Percentiles rank a stretch among this genome's conserved stretches.
Conservation (phyloP, 805 yeast genomes). For the Tetrapisispora fleetii region DNA sequence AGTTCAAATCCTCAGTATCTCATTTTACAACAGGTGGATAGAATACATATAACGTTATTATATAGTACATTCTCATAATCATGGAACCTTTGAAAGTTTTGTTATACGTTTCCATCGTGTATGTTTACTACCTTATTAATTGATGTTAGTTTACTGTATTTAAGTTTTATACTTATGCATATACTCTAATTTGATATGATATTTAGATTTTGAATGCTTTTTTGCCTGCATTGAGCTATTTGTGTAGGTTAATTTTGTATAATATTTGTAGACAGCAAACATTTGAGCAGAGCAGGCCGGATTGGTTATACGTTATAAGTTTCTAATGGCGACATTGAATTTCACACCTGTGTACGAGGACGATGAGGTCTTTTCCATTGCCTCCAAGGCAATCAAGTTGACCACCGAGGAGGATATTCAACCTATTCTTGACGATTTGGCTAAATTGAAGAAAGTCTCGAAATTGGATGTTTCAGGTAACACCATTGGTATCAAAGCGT, state of each 20-base stretch:
- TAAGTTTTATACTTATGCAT: neutral
- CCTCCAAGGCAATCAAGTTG: slow-evolving; percentile 68
- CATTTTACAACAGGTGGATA: neutral
- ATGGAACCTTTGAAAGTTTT: slow-evolving; percentile 2
- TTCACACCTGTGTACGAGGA: slow-evolving; percentile 35
- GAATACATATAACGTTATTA: neutral
- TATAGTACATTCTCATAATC: neutral
- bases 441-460: slow-evolving; percentile 28
- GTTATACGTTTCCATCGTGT: slow-evolving; percentile 1
- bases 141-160: neutral
- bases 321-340: slow-evolving; percentile 36
- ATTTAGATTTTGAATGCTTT: no score
- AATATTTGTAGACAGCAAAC: no score
- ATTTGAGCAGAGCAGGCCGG: no score
- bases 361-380: slow-evolving; percentile 47
- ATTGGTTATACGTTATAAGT: no score
- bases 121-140: slow-evolving; percentile 1
- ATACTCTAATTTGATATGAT: neutral
- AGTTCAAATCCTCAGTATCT: neutral
- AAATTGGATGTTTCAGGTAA: slow-evolving; percentile 83
- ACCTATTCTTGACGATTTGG: slow-evolving; percentile 54
- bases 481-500: slow-evolving; percentile 88
- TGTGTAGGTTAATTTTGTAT: no score
- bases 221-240: no score
- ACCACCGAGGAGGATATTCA: slow-evolving; percentile 63